Conservation (phyloP, 2,329 filamentous ascomycete genomes). For the Paramyrothecium sp. region DNA sequence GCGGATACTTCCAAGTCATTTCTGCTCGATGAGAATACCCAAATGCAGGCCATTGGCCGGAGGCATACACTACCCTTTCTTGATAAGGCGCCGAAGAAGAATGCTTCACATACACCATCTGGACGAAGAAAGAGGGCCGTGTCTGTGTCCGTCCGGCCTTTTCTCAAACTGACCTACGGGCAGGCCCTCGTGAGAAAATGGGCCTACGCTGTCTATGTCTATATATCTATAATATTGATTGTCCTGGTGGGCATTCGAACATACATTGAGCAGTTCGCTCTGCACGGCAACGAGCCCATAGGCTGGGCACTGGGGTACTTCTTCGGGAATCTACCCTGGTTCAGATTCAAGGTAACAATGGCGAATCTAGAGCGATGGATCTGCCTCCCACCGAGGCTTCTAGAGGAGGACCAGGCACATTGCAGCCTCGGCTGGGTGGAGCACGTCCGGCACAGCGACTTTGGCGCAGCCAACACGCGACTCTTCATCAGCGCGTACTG, state of each 20-base stretch:
- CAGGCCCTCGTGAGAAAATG: conserved; percentile 79
- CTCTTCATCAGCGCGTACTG: conserved; percentile 76
- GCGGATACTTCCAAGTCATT: no score
- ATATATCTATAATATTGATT: conserved; percentile 62
- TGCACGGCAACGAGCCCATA: conserved; percentile 75
- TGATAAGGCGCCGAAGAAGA: conserved; percentile 30
- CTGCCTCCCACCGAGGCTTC: conserved; percentile 55
- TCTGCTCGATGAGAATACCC: conserved; percentile 10
- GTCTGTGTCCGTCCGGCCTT: conserved; percentile 66
- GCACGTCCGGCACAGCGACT: conserved; percentile 57
- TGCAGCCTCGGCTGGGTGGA: conserved; percentile 61
- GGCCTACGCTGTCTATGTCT: conserved; percentile 79
- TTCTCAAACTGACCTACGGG: conserved; percentile 74
- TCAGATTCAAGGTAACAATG: conserved; percentile 70
- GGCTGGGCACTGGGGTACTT: conserved; percentile 92
- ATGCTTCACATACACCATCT: conserved; percentile 55
- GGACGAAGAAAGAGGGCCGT: conserved; percentile 65
- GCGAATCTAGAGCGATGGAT: conserved; percentile 74
- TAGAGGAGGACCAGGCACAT: conserved; percentile 26
- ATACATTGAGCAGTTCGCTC: conserved; percentile 65
- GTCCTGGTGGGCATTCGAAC: conserved; percentile 70
- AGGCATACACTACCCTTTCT: conserved; percentile 54
- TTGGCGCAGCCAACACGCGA: conserved; percentile 81
- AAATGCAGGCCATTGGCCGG: conserved; percentile 23
- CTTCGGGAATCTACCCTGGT: conserved; percentile 71